Evolutionary conservation across 1,284 basidiomycete genomes (phyloP).

Genomic region (Hymenochaete sp.): DNA sequence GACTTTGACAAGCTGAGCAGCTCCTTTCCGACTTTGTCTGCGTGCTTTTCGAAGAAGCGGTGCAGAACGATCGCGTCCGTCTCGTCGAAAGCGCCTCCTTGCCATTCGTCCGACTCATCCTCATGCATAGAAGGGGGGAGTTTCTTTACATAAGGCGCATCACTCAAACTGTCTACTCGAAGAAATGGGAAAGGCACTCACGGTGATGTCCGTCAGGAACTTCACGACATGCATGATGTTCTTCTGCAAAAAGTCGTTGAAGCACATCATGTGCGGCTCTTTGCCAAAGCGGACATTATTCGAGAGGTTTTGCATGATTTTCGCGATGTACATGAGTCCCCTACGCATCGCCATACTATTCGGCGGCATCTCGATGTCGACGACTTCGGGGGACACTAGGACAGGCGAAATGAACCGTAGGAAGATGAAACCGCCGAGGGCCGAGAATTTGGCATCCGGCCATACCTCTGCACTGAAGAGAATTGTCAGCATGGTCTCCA

Average conservation of each 20-base stretch:
- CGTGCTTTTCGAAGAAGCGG: slow-evolving; percentile 74
- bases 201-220: slow-evolving; percentile 76
- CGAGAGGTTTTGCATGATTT: slow-evolving; percentile 86
- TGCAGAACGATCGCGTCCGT: slow-evolving; percentile 76
- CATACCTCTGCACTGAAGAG: slow-evolving; percentile 49
- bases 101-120: slow-evolving; percentile 61
- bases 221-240: slow-evolving; percentile 77
- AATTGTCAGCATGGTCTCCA: slow-evolving; percentile 6
- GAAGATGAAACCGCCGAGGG: slow-evolving; percentile 88
- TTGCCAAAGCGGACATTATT: slow-evolving; percentile 91
- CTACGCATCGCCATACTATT: slow-evolving; percentile 55
- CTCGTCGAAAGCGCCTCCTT: slow-evolving; percentile 67
- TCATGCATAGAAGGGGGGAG: slow-evolving; percentile 38
- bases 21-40: slow-evolving; percentile 79
- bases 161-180: background rate
- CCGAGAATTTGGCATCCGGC: slow-evolving; percentile 79
- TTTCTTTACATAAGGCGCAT: slow-evolving; percentile 42
- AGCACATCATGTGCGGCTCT: slow-evolving; percentile 74
- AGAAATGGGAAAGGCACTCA: slow-evolving; percentile 30
- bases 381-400: slow-evolving; percentile 75
- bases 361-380: slow-evolving; percentile 73
- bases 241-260: slow-evolving; percentile 71
- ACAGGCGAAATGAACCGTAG: slow-evolving; percentile 81
- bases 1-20: slow-evolving; percentile 64
- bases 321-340: slow-evolving; percentile 79